Conservation (phyloP, 1,284 basidiomycete genomes). For the Ustilago esculenta region DNA sequence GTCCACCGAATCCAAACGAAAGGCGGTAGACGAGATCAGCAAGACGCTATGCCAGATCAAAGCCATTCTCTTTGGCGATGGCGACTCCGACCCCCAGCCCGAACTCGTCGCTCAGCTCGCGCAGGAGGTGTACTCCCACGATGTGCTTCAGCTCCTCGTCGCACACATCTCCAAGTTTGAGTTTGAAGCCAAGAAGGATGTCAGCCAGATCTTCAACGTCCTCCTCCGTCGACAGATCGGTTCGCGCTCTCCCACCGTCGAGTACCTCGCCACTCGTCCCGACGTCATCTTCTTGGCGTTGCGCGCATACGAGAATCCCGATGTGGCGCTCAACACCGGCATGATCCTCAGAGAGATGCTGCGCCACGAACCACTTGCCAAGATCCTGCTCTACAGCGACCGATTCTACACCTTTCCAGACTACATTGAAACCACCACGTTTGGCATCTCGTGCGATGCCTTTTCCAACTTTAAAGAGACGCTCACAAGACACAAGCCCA, state of each 20-base stretch:
- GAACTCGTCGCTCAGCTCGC: conserved; percentile 76
- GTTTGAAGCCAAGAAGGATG: conserved; percentile 91
- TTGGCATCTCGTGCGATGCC: conserved; percentile 97
- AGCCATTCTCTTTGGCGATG: conserved; percentile 83
- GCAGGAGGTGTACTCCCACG: conserved; percentile 92
- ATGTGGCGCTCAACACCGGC: conserved; percentile 94
- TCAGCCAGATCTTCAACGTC: conserved; percentile 95
- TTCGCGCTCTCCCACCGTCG: conserved; percentile 89
- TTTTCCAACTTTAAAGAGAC: conserved; percentile 86
- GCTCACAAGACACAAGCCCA: conserved; percentile 90
- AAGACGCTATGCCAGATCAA: conserved; percentile 90
- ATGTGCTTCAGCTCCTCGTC: conserved; percentile 84
- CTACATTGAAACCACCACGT: conserved; percentile 97
- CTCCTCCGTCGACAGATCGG: conserved; percentile 95
- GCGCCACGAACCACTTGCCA: conserved; percentile 87
- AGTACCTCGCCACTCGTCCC: conserved; percentile 84
- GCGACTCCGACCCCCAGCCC: conserved; percentile 78
- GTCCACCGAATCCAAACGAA: conserved; percentile 25
- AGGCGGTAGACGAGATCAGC: conserved; percentile 88
- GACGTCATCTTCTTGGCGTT: conserved; percentile 89
- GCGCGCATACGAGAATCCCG: conserved; percentile 84
- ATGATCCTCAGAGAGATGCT: conserved; percentile 99
- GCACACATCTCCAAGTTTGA: conserved; percentile 85
- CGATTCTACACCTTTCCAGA: conserved; percentile 92
- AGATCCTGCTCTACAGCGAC: conserved; percentile 89